These are phyloP conservation scores for Botrytis byssoidea DNA, from an alignment of 2,329 filamentous ascomycete species.

Conservation along the genomic window DNA sequence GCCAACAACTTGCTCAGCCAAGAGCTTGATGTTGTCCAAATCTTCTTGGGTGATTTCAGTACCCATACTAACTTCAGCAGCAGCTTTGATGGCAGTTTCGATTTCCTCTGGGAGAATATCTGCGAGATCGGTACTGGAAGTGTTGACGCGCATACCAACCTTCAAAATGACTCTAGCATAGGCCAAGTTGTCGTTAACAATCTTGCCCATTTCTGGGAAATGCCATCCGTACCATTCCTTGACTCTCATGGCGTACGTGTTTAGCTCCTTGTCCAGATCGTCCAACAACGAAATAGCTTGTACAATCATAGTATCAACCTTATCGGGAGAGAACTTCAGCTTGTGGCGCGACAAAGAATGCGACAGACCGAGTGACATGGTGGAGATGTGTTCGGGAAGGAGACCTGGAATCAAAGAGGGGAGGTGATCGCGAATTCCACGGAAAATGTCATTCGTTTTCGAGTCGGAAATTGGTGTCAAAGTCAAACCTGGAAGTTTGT, in stretches of 20 bases:
- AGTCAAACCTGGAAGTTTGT: slow-evolving; percentile 83
- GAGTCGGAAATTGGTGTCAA: slow-evolving; percentile 82
- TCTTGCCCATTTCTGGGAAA: slow-evolving; percentile 96
- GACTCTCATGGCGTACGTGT: slow-evolving; percentile 97
- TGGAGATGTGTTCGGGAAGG: slow-evolving; percentile 79
- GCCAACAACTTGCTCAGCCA: slow-evolving; percentile 89
- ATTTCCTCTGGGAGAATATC: slow-evolving; percentile 95
- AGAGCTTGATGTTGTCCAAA: slow-evolving; percentile 84
- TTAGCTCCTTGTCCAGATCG: slow-evolving; percentile 97
- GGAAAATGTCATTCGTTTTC: slow-evolving; percentile 82
- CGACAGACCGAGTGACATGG: slow-evolving; percentile 93
- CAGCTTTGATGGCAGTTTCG: slow-evolving; percentile 85
- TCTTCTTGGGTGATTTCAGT: slow-evolving; percentile 94
- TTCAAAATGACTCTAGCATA: slow-evolving; percentile 85
- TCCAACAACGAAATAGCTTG: slow-evolving; percentile 93
- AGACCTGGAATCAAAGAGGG: slow-evolving; percentile 88
- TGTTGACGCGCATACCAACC: slow-evolving; percentile 85
- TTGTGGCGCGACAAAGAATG: slow-evolving; percentile 97
- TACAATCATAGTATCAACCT: slow-evolving; percentile 99
- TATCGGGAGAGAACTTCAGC: slow-evolving; percentile 97
- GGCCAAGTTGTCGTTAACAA: slow-evolving; percentile 94
- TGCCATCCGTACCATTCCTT: slow-evolving; percentile 99
- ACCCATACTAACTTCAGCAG: slow-evolving; percentile 96
- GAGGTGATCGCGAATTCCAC: slow-evolving; percentile 88
- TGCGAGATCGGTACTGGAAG: slow-evolving; percentile 72